Percentiles rank a stretch among this genome's conserved stretches.
Conservation (phyloP, 78 protist species). For the Dictyostelium purpureum region DNA sequence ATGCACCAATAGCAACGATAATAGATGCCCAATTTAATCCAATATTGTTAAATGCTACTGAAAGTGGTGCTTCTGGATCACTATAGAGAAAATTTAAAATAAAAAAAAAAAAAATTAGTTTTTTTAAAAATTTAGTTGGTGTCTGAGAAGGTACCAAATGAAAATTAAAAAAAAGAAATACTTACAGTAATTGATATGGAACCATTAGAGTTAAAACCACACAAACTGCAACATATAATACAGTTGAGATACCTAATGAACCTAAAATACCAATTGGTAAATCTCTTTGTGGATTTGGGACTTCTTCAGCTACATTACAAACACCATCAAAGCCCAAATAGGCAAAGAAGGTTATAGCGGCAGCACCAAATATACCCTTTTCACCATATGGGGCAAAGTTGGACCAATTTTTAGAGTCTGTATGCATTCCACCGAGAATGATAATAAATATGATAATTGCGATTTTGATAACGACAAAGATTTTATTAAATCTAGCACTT, state of each 20-base stretch:
- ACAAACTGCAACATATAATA: conserved; percentile 47
- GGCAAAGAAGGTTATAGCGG: conserved; percentile 82
- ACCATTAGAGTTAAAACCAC: conserved; percentile 68
- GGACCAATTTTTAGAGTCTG: conserved; percentile 61
- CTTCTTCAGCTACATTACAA: conserved; percentile 81
- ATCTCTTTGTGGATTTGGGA: conserved; percentile 77
- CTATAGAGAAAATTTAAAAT: too few species aligned
- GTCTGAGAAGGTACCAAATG: too few species aligned
- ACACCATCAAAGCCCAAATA: conserved; percentile 84
- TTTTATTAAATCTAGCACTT: conserved; percentile 58
- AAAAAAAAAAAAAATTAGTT: too few species aligned
- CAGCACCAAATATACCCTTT: conserved; percentile 47
- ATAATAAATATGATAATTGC: conserved; percentile 66
- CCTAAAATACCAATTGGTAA: conserved; percentile 81
- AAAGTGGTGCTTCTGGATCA: conserved; percentile 76
- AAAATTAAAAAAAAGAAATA: too few species aligned
- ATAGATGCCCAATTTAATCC: conserved; percentile 68
- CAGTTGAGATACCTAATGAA: conserved; percentile 61
- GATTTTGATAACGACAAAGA: conserved; percentile 59
- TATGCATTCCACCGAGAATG: conserved; percentile 38
- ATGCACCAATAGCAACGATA: conserved; percentile 74
- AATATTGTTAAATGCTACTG: conserved; percentile 44
- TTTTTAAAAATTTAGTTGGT: too few species aligned
- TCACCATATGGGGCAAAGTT: conserved; percentile 78
- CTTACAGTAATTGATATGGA: conserved; percentile 20